A percentile compares a stretch with the other conserved stretches of the same genome.
Evolutionary conservation across 1,139 yeast genomes (phyloP).

Genomic region (Casaregolazyma suthepensis): DNA sequence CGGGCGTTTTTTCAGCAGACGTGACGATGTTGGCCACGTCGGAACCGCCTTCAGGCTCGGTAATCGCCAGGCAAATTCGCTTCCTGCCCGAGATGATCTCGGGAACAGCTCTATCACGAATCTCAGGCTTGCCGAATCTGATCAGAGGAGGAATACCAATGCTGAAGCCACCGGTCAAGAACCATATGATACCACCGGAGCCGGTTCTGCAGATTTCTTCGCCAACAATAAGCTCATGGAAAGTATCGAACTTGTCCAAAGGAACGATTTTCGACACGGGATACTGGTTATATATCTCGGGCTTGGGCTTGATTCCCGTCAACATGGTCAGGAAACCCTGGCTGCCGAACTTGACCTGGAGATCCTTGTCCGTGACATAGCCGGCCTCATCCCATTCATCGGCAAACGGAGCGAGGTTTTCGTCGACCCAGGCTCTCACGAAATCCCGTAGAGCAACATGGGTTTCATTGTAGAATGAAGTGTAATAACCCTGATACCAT

Average conservation of each 20-base stretch:
- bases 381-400: conserved; percentile 41
- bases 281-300: conserved; percentile 31
- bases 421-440: conserved; percentile 38
- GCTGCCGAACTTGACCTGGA: conserved; percentile 31
- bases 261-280: conserved; percentile 31
- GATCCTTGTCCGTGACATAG: conserved; percentile 29
- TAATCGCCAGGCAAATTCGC: conserved; percentile 38
- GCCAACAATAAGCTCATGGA: conserved; percentile 34
- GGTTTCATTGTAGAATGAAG: conserved; percentile 37
- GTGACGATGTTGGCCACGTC: conserved; percentile 40
- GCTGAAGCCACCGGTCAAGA: conserved; percentile 36
- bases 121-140: conserved; percentile 31
- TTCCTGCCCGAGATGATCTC: conserved; percentile 34
- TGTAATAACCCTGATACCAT: conserved; percentile 40
- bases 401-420: conserved; percentile 33
- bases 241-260: conserved; percentile 34
- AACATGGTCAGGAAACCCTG: conserved; percentile 31
- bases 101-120: conserved; percentile 35
- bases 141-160: conserved; percentile 39
- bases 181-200: conserved; percentile 39
- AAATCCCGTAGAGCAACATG: conserved; percentile 36
- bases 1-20: conserved; percentile 34
- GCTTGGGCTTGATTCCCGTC: conserved; percentile 32
- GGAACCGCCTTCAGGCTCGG: conserved; percentile 42
- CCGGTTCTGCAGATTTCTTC: conserved; percentile 39